phyloP scores from a whole-genome alignment of 225 moss, liverwort and hornwort genomes.

The Pseudisothecium myosuroides region DNA sequence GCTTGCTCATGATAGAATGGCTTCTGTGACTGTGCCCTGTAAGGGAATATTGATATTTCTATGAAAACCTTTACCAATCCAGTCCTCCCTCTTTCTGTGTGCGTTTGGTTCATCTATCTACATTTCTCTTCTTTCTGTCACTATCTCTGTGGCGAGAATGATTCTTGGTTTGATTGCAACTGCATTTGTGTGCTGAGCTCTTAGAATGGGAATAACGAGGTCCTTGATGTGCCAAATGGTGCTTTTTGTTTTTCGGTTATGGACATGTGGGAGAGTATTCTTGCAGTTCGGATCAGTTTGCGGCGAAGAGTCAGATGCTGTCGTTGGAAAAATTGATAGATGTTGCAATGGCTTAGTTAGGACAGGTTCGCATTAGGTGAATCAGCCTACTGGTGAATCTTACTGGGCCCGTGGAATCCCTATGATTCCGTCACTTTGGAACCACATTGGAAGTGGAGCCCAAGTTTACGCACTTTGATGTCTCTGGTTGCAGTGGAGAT shows the following conservation, averaged over 20 bases:
- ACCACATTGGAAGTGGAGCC: neutral
- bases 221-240: neutral
- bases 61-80: neutral
- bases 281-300: neutral
- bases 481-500: neutral
- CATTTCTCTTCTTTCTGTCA: neutral
- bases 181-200: neutral
- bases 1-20: neutral
- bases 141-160: neutral
- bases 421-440: neutral
- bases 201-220: neutral
- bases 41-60: neutral
- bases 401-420: neutral
- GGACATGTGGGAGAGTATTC: neutral
- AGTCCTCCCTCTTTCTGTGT: neutral
- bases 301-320: neutral
- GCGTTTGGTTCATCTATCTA: neutral
- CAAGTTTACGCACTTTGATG: neutral
- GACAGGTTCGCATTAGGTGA: neutral
- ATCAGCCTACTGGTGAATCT: neutral
- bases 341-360: neutral
- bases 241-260: neutral
- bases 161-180: neutral
- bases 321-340: neutral
- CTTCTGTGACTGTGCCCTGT: neutral